Conservation (phyloP, 1,284 basidiomycete genomes). For the Cutaneotrichosporon dermatis region DNA sequence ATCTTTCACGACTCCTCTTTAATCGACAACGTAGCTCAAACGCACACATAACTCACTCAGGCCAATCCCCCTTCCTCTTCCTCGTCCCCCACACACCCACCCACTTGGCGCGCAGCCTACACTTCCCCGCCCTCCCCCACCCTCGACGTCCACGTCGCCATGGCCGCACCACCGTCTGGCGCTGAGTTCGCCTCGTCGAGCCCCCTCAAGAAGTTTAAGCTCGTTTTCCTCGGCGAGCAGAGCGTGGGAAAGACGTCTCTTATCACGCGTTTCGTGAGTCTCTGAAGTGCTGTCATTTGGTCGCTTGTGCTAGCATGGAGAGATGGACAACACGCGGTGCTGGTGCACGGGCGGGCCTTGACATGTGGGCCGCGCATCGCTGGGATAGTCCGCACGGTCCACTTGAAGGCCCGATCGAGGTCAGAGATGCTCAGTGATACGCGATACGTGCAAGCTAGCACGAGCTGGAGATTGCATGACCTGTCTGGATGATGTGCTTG, state of each 20-base stretch:
- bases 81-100: neutral
- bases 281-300: neutral
- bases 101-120: neutral
- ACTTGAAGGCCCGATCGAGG: too few relatives aligned
- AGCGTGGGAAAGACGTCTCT: constrained; percentile 95
- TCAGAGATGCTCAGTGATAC: too few relatives aligned
- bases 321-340: too few relatives aligned
- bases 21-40: too few relatives aligned
- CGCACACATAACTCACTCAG: too few relatives aligned
- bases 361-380: too few relatives aligned
- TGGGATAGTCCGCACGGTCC: too few relatives aligned
- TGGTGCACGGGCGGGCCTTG: too few relatives aligned
- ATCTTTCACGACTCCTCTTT: too few relatives aligned
- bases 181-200: constrained; percentile 25
- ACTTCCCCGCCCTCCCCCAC: neutral
- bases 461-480: too few relatives aligned
- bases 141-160: constrained; percentile 3
- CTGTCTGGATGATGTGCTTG: neutral
- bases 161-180: constrained; percentile 12
- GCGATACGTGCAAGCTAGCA: too few relatives aligned
- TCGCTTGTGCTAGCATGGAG: neutral
- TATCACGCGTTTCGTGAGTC: constrained; percentile 76
- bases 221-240: constrained; percentile 88
- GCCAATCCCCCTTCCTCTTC: too few relatives aligned
- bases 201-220: constrained; percentile 91